These are phyloP conservation scores for Malus hybrid DNA, from an alignment of 331 rosid species.

Conservation along the genomic window DNA sequence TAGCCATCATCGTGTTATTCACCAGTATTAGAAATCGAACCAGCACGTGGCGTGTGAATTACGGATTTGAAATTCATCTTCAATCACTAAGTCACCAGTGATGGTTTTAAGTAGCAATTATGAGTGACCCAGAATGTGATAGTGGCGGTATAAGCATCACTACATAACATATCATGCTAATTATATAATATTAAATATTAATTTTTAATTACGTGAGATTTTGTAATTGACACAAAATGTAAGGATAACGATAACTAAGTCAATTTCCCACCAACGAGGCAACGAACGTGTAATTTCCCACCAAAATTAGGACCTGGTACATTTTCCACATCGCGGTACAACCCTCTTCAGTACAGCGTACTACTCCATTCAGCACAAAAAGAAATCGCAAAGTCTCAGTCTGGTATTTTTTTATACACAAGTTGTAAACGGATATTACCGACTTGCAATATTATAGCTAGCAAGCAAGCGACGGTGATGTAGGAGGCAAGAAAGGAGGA, in stretches of 20 bases:
- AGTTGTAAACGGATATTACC: background rate
- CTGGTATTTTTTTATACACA: background rate
- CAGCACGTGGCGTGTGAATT: fast-evolving
- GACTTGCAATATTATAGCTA: background rate
- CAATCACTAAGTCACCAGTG: fast-evolving
- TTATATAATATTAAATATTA: too few relatives aligned
- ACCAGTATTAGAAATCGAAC: fast-evolving
- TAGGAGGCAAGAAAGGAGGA: slow-evolving; percentile 9
- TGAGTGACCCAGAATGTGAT: too few relatives aligned
- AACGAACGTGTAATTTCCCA: background rate
- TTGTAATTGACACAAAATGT: too few relatives aligned
- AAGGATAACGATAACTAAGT: too few relatives aligned
- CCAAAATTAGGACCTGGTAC: background rate
- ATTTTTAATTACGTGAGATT: too few relatives aligned
- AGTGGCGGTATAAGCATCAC: too few relatives aligned
- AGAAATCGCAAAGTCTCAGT: background rate
- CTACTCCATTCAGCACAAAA: background rate
- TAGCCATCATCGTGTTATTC: too few relatives aligned
- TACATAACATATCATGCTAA: too few relatives aligned
- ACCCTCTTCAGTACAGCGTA: background rate
- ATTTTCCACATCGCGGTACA: background rate
- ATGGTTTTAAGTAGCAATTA: too few relatives aligned
- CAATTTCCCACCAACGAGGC: background rate
- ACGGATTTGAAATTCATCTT: fast-evolving
- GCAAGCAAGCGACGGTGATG: slow-evolving; percentile 3